phyloP scores from a whole-genome alignment of 352 stramenopile genomes.

The Phytophthora hybrid region DNA sequence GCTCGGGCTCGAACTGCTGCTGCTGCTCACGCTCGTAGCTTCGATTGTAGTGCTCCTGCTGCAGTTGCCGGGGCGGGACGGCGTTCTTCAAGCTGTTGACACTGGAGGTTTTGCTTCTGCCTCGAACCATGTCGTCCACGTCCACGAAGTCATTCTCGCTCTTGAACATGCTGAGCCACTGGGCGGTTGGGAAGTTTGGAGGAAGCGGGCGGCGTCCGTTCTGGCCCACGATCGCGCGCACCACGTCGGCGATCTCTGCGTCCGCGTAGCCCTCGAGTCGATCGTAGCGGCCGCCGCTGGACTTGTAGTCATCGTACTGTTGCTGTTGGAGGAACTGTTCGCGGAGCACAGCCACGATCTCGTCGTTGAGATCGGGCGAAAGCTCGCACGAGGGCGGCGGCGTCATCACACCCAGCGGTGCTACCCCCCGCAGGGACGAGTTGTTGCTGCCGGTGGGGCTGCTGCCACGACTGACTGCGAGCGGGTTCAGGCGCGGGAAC shows the following conservation, averaged over 20 bases:
- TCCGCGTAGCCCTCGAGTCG: constrained; percentile 50
- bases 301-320: constrained; percentile 33
- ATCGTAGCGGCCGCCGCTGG: constrained; percentile 23
- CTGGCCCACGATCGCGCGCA: constrained; percentile 59
- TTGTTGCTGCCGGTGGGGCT: constrained; percentile 13
- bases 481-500: constrained; percentile 39
- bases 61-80: constrained; percentile 21
- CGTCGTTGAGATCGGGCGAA: constrained; percentile 59
- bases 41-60: constrained; percentile 23
- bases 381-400: constrained; percentile 37
- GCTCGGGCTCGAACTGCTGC: constrained; percentile 31
- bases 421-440: not conserved
- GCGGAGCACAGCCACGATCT: constrained; percentile 55
- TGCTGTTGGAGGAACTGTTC: constrained; percentile 64
- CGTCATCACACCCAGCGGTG: constrained; percentile 16
- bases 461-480: constrained; percentile 30
- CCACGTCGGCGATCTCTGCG: constrained; percentile 67
- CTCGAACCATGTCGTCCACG: constrained; percentile 23
- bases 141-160: constrained; percentile 56
- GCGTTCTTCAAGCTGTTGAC: constrained; percentile 1
- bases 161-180: constrained; percentile 69
- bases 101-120: constrained; percentile 21
- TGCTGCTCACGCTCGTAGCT: constrained; percentile 30
- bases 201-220: constrained; percentile 53
- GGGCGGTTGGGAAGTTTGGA: constrained; percentile 49